phyloP scores from a whole-genome alignment of 306 rosid genomes.

The Senna tora region DNA sequence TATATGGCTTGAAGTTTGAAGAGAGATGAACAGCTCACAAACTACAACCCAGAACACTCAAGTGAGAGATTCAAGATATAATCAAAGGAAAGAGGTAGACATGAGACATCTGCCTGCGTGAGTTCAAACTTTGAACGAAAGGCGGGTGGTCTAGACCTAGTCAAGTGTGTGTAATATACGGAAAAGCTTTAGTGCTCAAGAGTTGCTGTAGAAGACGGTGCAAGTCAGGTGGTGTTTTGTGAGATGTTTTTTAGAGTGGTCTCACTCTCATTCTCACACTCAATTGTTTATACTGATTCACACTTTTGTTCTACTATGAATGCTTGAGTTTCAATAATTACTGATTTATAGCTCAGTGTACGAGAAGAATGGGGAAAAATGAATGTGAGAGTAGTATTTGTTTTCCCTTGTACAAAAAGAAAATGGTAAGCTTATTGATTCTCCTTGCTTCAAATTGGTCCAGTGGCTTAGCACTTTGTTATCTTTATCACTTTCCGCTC shows the following conservation, averaged over 20 bases:
- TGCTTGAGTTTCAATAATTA: background rate
- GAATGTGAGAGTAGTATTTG: background rate
- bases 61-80: conserved; percentile 20
- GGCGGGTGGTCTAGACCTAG: conserved; percentile 28
- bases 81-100: conserved; percentile 19
- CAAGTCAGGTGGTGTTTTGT: conserved; percentile 40
- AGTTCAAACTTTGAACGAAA: conserved; percentile 28
- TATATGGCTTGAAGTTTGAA: conserved; percentile 50
- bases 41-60: conserved; percentile 34
- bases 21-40: conserved; percentile 47
- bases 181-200: background rate
- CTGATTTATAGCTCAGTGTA: background rate
- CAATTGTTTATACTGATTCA: background rate
- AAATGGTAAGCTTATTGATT: background rate
- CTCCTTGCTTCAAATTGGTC: conserved; percentile 30
- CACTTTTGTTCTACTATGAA: background rate
- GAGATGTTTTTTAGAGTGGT: conserved; percentile 25
- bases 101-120: conserved; percentile 29
- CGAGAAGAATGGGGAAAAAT: background rate
- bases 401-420: conserved; percentile 31
- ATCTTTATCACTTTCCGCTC: background rate
- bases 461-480: conserved; percentile 10
- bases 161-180: conserved; percentile 45
- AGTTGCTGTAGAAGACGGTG: conserved; percentile 31
- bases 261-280: background rate